Percentiles rank a stretch among this genome's conserved stretches.
Evolutionary conservation across 2,329 filamentous ascomycete genomes (phyloP).

Genomic region (Diplodia intermedia): DNA sequence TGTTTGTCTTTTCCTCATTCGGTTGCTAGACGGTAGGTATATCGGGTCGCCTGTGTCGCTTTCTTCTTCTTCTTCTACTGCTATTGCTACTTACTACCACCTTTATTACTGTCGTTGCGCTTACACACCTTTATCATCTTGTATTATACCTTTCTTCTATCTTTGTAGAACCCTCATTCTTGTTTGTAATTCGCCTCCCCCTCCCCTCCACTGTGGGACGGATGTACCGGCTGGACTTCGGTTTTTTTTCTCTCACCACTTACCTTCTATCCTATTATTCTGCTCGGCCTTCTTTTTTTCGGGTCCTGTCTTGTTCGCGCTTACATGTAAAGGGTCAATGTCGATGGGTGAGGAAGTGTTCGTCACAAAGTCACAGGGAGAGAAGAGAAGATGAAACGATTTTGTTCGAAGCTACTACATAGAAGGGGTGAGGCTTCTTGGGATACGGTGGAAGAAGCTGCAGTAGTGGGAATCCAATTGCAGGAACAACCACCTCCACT

Average conservation of each 20-base stretch:
- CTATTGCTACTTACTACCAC: neutral
- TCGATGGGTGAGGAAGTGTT: no score
- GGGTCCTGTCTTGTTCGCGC: neutral
- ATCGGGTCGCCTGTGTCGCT: neutral
- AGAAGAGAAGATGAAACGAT: neutral
- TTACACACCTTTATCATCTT: neutral
- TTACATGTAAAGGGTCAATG: neutral
- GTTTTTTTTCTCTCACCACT: neutral
- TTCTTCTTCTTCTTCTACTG: neutral
- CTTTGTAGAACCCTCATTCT: neutral
- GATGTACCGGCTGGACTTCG: conserved; percentile 14
- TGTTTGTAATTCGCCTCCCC: neutral
- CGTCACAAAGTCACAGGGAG: neutral
- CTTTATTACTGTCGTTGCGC: neutral
- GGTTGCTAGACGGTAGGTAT: neutral
- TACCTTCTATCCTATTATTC: neutral
- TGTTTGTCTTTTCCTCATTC: neutral
- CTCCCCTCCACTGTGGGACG: neutral
- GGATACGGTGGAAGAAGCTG: no score
- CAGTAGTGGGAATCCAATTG: neutral
- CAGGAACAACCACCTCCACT: neutral
- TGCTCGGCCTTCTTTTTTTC: neutral
- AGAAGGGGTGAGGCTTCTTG: neutral
- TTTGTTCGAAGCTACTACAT: neutral
- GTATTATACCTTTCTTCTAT: conserved; percentile 5